Conservation (phyloP, 2,329 filamentous ascomycete genomes). For the Verticillium zaregamsianum region DNA sequence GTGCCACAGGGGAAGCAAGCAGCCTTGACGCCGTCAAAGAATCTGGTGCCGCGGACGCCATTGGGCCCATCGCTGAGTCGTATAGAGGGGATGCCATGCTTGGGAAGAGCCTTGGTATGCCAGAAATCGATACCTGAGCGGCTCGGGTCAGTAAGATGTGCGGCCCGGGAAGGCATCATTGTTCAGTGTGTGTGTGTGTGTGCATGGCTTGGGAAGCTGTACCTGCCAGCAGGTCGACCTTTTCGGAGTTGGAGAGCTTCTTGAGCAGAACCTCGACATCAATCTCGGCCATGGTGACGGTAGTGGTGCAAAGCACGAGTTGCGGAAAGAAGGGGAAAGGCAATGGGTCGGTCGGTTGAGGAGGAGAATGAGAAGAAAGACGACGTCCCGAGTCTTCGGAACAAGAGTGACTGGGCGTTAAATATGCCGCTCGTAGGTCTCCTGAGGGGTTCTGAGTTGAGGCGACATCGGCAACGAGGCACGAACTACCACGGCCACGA, state of each 20-base stretch:
- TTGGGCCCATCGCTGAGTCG: slow-evolving; percentile 67
- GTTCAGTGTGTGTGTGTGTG: neutral
- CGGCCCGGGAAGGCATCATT: neutral
- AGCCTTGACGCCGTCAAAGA: slow-evolving; percentile 59
- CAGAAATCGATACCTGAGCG: slow-evolving; percentile 60
- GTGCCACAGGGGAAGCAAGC: slow-evolving; percentile 61
- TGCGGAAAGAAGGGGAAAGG: neutral
- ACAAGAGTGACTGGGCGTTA: neutral
- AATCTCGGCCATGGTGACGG: slow-evolving; percentile 32
- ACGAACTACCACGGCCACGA: neutral
- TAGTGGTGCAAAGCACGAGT: neutral
- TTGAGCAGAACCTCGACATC: slow-evolving; percentile 50
- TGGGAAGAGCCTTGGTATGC: slow-evolving; percentile 59
- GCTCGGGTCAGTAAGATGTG: neutral
- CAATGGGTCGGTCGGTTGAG: too few relatives aligned
- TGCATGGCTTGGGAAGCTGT: slow-evolving; percentile 5
- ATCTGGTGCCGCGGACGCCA: slow-evolving; percentile 62
- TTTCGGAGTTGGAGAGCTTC: slow-evolving; percentile 48
- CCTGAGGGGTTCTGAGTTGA: neutral
- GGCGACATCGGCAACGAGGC: neutral
- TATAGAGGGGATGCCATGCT: slow-evolving; percentile 59
- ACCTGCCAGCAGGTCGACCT: slow-evolving; percentile 50
- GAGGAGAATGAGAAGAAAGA: neutral
- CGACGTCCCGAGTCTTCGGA: neutral
- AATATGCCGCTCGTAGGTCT: neutral